Percentiles rank a stretch among this genome's conserved stretches.
Conservation (phyloP, 2,329 filamentous ascomycete genomes). For the Scedosporium minutisporum region DNA sequence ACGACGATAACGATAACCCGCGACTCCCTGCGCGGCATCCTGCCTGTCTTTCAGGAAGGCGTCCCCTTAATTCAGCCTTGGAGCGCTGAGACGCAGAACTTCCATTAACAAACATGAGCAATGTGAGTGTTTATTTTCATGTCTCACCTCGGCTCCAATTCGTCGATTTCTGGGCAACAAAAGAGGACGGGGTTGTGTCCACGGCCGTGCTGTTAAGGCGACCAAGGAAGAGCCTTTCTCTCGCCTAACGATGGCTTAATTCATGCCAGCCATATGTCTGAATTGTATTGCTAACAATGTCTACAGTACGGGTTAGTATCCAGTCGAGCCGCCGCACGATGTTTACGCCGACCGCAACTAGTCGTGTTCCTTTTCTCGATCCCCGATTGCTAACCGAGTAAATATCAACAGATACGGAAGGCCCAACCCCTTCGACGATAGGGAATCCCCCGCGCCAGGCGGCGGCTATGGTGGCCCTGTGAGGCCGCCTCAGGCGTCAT, state of each 20-base stretch:
- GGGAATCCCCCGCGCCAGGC: conserved; percentile 24
- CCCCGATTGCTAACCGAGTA: conserved; percentile 5
- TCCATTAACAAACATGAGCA: not conserved
- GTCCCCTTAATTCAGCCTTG: not conserved
- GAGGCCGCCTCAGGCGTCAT: conserved; percentile 17
- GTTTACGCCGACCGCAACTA: not conserved
- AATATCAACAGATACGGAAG: conserved; percentile 40
- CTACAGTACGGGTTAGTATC: conserved; percentile 45
- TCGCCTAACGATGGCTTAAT: too few relatives aligned
- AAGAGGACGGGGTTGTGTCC: not conserved
- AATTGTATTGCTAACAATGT: not conserved
- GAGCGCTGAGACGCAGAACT: not conserved
- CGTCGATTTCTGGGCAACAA: not conserved
- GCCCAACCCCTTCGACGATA: conserved; percentile 51
- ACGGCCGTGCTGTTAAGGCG: too few relatives aligned
- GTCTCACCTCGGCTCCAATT: not conserved
- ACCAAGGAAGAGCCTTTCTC: too few relatives aligned
- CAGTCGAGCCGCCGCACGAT: conserved; percentile 5
- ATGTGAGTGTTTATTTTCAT: not conserved
- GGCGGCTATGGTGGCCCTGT: conserved; percentile 25
- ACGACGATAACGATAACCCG: not conserved
- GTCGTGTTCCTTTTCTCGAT: not conserved
- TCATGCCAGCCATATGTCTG: too few relatives aligned
- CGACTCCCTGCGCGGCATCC: not conserved
- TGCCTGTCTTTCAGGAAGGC: not conserved